Conservation (phyloP, 2,329 filamentous ascomycete genomes). For the Trichoderma sp. region DNA sequence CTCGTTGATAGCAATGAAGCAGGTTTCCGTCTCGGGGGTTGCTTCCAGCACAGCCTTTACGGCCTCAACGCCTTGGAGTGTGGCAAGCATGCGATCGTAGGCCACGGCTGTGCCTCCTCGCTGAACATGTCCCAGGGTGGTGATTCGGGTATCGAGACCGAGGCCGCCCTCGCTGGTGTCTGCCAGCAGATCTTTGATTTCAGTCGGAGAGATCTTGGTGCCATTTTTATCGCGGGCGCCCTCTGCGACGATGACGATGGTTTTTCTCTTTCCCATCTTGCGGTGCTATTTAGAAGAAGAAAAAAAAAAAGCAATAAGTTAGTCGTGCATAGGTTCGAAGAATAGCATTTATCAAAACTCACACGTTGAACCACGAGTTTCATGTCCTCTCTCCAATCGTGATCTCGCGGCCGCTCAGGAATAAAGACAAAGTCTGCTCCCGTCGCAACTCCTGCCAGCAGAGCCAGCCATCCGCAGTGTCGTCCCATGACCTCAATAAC, state of each 20-base stretch:
- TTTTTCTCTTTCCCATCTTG: conserved; percentile 87
- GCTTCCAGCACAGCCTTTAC: conserved; percentile 89
- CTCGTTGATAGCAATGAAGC: conserved; percentile 94
- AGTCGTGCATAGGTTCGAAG: not conserved
- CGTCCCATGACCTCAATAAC: conserved; percentile 98
- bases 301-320: not conserved
- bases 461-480: conserved; percentile 94
- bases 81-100: conserved; percentile 91
- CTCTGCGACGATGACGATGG: conserved; percentile 96
- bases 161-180: conserved; percentile 66
- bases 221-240: conserved; percentile 84
- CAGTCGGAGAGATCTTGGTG: conserved; percentile 76
- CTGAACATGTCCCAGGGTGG: conserved; percentile 95
- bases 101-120: conserved; percentile 89
- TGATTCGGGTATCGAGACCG: conserved; percentile 87
- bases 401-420: conserved; percentile 84
- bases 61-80: conserved; percentile 90
- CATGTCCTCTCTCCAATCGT: conserved; percentile 91
- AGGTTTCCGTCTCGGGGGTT: conserved; percentile 84
- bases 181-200: conserved; percentile 87
- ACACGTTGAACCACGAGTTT: conserved; percentile 73
- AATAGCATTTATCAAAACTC: conserved; percentile 30
- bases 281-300: conserved; percentile 64
- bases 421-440: conserved; percentile 97
- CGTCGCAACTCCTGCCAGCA: conserved; percentile 94